These are phyloP conservation scores for Blastomyces gilchristii DNA, from an alignment of 2,329 filamentous ascomycete species.

Conservation along the genomic window DNA sequence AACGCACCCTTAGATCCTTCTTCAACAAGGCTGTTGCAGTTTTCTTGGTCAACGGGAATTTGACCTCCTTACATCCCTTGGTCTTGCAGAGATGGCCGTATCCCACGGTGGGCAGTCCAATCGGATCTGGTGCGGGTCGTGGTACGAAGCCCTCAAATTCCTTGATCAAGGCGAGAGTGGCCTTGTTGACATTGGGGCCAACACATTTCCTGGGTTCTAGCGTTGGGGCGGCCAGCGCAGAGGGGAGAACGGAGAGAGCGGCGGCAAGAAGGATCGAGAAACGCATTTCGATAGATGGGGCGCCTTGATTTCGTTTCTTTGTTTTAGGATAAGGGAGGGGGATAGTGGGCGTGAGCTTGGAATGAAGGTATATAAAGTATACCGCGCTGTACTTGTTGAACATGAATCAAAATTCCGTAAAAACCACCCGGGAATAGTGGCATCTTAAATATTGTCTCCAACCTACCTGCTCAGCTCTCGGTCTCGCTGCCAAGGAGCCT, in stretches of 20 bases:
- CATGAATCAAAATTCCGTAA: neutral
- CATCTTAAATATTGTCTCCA: neutral
- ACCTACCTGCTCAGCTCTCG: neutral
- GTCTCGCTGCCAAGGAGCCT: neutral
- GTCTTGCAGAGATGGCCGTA: slow-evolving; percentile 43
- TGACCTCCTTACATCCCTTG: slow-evolving; percentile 36
- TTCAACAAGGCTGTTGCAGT: slow-evolving; percentile 35
- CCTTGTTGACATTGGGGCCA: slow-evolving; percentile 24
- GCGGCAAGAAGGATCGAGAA: slow-evolving; percentile 33
- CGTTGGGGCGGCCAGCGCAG: slow-evolving; percentile 5
- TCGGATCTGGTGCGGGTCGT: slow-evolving; percentile 31
- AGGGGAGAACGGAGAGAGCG: slow-evolving; percentile 27
- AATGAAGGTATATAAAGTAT: neutral
- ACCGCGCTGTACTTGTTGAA: neutral
- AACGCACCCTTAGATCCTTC: slow-evolving; percentile 30
- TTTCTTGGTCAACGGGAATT: slow-evolving; percentile 36
- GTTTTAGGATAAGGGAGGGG: neutral
- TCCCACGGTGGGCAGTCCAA: slow-evolving; percentile 41
- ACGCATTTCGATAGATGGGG: slow-evolving; percentile 35
- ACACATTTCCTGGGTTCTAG: slow-evolving; percentile 12
- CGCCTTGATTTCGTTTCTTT: neutral
- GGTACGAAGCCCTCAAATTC: slow-evolving; percentile 30
- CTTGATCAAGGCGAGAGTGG: slow-evolving; percentile 30
- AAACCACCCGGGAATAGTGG: neutral
- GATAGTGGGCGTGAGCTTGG: neutral